Conservation (phyloP, 129 eudicot genomes). For the Ambrosia artemisiifolia region DNA sequence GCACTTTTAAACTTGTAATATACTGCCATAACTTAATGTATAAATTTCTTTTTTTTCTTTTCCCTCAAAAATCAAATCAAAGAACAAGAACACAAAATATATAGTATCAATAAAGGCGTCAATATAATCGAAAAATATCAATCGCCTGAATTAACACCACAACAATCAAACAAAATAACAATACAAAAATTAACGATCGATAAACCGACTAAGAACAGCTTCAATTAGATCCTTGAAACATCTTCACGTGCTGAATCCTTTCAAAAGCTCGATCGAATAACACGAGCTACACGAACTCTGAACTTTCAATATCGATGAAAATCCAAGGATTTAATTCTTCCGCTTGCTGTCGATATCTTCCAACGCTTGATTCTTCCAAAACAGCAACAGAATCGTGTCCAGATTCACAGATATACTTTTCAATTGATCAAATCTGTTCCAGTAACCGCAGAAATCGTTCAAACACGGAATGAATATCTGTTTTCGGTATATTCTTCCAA, state of each 20-base stretch:
- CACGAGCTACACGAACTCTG: slow-evolving; percentile 9
- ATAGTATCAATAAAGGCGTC: slow-evolving; percentile 43
- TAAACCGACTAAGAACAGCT: slow-evolving; percentile 41
- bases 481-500: background rate
- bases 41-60: slow-evolving; percentile 22
- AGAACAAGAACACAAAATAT: slow-evolving; percentile 33
- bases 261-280: slow-evolving; percentile 10
- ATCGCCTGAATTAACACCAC: slow-evolving; percentile 52
- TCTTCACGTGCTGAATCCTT: slow-evolving; percentile 18
- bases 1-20: slow-evolving; percentile 98
- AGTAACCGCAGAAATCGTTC: slow-evolving; percentile 10
- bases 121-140: slow-evolving; percentile 25
- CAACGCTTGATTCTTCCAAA: slow-evolving; percentile 31
- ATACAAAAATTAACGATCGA: slow-evolving; percentile 34
- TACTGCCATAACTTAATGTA: slow-evolving; percentile 62
- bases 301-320: slow-evolving; percentile 1
- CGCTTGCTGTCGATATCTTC: slow-evolving; percentile 24
- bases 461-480: slow-evolving; percentile 6
- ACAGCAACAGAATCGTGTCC: slow-evolving; percentile 3
- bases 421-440: background rate
- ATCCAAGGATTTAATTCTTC: slow-evolving; percentile 15
- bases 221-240: slow-evolving; percentile 31
- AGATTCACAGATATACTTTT: slow-evolving; percentile 24
- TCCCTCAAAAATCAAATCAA: slow-evolving; percentile 31
- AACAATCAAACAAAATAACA: slow-evolving; percentile 24